Conservation (phyloP, 495 filamentous ascomycete genomes). For the Chaetomidium leptoderma region DNA sequence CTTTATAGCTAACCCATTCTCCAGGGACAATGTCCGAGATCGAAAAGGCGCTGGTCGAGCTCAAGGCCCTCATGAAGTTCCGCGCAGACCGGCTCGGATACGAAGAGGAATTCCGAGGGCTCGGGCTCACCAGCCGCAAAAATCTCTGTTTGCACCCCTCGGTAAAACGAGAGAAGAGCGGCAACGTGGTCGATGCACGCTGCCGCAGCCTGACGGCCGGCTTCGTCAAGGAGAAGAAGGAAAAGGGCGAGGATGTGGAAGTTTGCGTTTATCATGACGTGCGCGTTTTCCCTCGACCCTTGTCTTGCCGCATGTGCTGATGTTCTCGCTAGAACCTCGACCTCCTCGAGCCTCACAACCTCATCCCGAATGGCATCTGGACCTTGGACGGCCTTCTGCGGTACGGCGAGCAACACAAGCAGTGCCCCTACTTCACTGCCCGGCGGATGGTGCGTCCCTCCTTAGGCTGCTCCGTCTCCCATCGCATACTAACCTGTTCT, state of each 20-base stretch:
- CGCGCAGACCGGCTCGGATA: constrained; percentile 77
- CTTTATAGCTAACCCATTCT: neutral
- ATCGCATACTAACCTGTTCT: constrained; percentile 11
- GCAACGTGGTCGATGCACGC: constrained; percentile 84
- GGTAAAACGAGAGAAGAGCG: constrained; percentile 93
- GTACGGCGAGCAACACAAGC: constrained; percentile 92
- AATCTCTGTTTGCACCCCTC: constrained; percentile 95
- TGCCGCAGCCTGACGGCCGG: constrained; percentile 94
- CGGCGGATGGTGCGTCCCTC: constrained; percentile 76
- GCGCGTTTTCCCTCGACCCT: constrained; percentile 17
- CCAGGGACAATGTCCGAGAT: constrained; percentile 81
- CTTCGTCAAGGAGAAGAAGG: constrained; percentile 96
- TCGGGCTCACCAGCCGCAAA: constrained; percentile 93
- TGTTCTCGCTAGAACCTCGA: constrained; percentile 68
- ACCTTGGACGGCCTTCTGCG: constrained; percentile 82
- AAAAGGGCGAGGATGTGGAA: constrained; percentile 88
- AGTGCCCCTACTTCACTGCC: constrained; percentile 95
- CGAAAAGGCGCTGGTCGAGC: constrained; percentile 90
- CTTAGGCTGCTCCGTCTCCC: neutral
- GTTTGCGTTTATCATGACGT: constrained; percentile 94
- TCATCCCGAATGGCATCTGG: constrained; percentile 91
- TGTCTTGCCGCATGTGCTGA: constrained; percentile 10
- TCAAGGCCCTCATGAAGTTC: constrained; percentile 92
- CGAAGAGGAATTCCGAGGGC: constrained; percentile 85
- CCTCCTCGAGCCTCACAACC: constrained; percentile 86